Conservation (phyloP, 1,139 yeast genomes). For the Hemisphaericaspora subhashii region DNA sequence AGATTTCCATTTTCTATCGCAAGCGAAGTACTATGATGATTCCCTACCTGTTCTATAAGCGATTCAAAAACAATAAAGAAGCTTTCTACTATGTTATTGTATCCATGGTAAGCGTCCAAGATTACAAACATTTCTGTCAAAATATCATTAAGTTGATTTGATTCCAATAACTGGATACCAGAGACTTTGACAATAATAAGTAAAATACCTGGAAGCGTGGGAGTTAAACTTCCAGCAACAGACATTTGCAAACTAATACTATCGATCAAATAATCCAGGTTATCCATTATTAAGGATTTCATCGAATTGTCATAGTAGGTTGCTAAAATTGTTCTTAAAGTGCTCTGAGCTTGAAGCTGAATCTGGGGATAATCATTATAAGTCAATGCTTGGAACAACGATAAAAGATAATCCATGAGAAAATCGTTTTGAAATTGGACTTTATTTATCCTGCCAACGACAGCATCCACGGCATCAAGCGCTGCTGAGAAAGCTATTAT, state of each 20-base stretch:
- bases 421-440: conserved; percentile 33
- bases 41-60: conserved; percentile 53
- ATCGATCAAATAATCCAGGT: conserved; percentile 81
- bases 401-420: conserved; percentile 33
- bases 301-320: conserved; percentile 60
- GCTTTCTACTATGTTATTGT: conserved; percentile 67
- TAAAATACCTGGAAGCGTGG: conserved; percentile 70
- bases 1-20: conserved; percentile 9
- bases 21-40: conserved; percentile 30
- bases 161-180: conserved; percentile 57
- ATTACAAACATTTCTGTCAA: conserved; percentile 71
- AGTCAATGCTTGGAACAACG: conserved; percentile 37
- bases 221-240: conserved; percentile 63
- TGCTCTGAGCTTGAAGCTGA: conserved; percentile 31
- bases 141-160: conserved; percentile 67
- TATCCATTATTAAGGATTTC: conserved; percentile 54
- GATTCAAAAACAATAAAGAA: conserved; percentile 73
- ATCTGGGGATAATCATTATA: conserved; percentile 27
- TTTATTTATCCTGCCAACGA: conserved; percentile 24
- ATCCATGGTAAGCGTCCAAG: conserved; percentile 83
- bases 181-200: conserved; percentile 67
- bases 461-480: conserved; percentile 29
- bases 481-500: conserved; percentile 32
- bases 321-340: conserved; percentile 43
- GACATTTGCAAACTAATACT: conserved; percentile 67